Evolutionary conservation across 768 basidiomycete genomes (phyloP), one percentile per base, ranked within the genome.

Genomic region (Pisolithus tinctorius): DNA sequence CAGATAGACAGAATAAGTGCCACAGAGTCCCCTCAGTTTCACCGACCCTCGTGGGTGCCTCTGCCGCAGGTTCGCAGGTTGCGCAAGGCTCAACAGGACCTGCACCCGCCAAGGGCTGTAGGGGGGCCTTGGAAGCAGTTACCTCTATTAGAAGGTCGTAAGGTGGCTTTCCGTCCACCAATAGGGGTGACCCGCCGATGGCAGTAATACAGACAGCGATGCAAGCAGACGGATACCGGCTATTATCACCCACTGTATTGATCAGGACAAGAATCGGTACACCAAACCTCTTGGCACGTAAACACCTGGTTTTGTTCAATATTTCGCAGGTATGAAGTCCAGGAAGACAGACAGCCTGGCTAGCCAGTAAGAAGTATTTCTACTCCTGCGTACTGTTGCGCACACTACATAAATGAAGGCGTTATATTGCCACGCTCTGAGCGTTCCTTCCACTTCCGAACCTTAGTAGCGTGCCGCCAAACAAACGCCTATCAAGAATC

Each of bases 391-490:
- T 8, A 41, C 17, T 44, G n/a, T 47, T 49, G n/a, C 44, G 31
- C 27, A 55, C 20, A 2, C 45, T 10, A 23, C 20, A 7, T 36
- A 45, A 16, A 53, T 42, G 49, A 86, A 49, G 84, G 50, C 74
- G 74, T 55, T 91, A 89, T 59, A 81, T 78, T 53, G 84, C 90
- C 3, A 83, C 80, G 6, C 71, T 86, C 23, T 77, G 78, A 46
- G 75, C 82, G 29, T 83, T 92, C 40, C 86, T 93, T 50, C 89
- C 90, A 1, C 71, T 93, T 25, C 90, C 90, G 6, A 88, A 92
- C 60, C 83, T 82, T 4, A n/a, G n/a, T n/a, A 76, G 68, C 43
- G 82, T 84, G 1, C 68, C 71, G 9, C 63, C 73, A 27, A 78
- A 76, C 43, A 38, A 80, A 74, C 58, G 74, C 80, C 4, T 88